Evolutionary conservation across 495 filamentous ascomycete species (phyloP).

Genomic region (Penicillium roqueforti): DNA sequence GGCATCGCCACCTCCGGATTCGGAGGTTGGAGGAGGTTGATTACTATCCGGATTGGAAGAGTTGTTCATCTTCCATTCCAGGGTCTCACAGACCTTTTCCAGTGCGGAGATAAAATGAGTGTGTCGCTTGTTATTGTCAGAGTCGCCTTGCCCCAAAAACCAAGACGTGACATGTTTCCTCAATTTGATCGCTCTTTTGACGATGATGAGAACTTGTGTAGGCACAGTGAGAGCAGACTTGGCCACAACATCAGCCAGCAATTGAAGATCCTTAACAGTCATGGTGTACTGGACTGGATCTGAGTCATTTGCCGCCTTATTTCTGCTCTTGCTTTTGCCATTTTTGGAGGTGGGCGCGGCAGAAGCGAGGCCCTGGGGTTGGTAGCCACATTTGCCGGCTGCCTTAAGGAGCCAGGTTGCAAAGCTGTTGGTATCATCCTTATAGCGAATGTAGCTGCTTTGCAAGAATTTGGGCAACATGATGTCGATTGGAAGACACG

Average conservation of each 20-base stretch:
- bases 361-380: conserved; percentile 17
- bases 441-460: conserved; percentile 45
- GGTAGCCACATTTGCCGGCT: conserved; percentile 35
- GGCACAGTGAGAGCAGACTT: conserved; percentile 25
- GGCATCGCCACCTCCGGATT: conserved; percentile 11
- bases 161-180: conserved; percentile 29
- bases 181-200: conserved; percentile 28
- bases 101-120: conserved; percentile 28
- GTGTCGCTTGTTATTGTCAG: conserved; percentile 19
- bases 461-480: conserved; percentile 32
- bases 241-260: conserved; percentile 27
- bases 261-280: conserved; percentile 27
- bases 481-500: too few species aligned
- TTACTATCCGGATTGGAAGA: conserved; percentile 16
- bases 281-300: conserved; percentile 18
- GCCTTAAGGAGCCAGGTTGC: conserved; percentile 49
- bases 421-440: conserved; percentile 44
- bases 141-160: conserved; percentile 26
- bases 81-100: conserved; percentile 25
- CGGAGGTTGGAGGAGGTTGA: conserved; percentile 11
- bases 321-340: conserved; percentile 21
- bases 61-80: conserved; percentile 25
- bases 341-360: conserved; percentile 15
- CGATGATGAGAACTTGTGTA: conserved; percentile 21
- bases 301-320: conserved; percentile 6